Conservation (phyloP, 192 early-diverging fungal species). For the Oehlia diaphana region DNA sequence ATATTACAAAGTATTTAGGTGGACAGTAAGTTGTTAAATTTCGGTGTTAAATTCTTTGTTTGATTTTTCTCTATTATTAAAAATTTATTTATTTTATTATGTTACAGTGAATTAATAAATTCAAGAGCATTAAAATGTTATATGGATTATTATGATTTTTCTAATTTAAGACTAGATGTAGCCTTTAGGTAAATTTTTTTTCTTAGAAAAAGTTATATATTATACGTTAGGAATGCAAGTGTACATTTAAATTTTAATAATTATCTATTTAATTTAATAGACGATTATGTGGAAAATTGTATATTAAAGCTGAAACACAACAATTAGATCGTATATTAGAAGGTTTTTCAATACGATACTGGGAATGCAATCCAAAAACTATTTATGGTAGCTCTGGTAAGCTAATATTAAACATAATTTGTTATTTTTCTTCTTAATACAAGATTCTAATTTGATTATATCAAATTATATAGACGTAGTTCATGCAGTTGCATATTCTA, state of each 20-base stretch:
- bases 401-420: not conserved
- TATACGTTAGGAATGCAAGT: not conserved
- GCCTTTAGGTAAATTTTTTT: constrained; percentile 61
- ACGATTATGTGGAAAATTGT: constrained; percentile 71
- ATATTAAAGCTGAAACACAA: constrained; percentile 90
- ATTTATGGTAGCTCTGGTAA: constrained; percentile 46
- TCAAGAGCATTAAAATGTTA: constrained; percentile 61
- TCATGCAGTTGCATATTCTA: constrained; percentile 82
- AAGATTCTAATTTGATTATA: not conserved
- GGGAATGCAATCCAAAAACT: constrained; percentile 75
- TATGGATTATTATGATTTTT: constrained; percentile 81
- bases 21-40: constrained; percentile 31
- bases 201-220: not conserved
- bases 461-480: constrained; percentile 64
- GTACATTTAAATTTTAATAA: not conserved
- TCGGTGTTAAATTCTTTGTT: constrained; percentile 1
- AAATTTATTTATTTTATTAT: not conserved
- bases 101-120: constrained; percentile 53
- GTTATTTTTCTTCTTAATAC: not conserved
- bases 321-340: constrained; percentile 88
- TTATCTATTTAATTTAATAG: constrained; percentile 32
- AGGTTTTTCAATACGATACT: constrained; percentile 79
- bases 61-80: not conserved
- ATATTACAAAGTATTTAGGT: constrained; percentile 53
- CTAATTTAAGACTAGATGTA: constrained; percentile 65